Conservation (phyloP, 768 basidiomycete species). For the Rhodocollybia butyracea region DNA sequence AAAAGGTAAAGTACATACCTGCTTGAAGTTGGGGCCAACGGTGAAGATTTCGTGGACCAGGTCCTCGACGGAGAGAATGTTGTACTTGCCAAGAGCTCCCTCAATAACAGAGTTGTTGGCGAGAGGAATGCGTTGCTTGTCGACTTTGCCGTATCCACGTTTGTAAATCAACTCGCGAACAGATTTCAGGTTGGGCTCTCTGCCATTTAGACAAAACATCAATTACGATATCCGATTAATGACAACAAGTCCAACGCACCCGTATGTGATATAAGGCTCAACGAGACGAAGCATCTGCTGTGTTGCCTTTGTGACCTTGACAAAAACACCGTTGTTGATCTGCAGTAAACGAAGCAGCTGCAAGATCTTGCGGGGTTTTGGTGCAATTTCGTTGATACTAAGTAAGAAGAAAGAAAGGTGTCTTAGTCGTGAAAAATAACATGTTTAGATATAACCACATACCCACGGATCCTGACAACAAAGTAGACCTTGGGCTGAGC, state of each 20-base stretch:
- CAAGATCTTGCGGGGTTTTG: constrained; percentile 98
- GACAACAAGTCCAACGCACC: constrained; percentile 44
- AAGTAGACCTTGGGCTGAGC: constrained; percentile 98
- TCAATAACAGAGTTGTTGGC: constrained; percentile 94
- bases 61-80: constrained; percentile 96
- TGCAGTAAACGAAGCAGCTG: constrained; percentile 98
- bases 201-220: constrained; percentile 30
- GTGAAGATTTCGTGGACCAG: constrained; percentile 96
- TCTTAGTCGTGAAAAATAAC: not conserved
- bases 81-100: constrained; percentile 82
- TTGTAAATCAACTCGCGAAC: constrained; percentile 99
- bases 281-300: constrained; percentile 97
- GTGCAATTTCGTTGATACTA: constrained; percentile 99
- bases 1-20: constrained; percentile 49
- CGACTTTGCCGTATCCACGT: constrained; percentile 97
- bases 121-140: constrained; percentile 96
- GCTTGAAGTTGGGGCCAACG: constrained; percentile 98
- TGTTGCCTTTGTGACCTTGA: constrained; percentile 95
- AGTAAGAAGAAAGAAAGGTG: not conserved
- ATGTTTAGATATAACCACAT: constrained; percentile 27
- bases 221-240: not conserved
- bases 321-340: constrained; percentile 99
- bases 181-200: constrained; percentile 95
- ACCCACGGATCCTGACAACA: constrained; percentile 96
- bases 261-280: constrained; percentile 97